These are phyloP conservation scores for Trametes sp. DNA, from an alignment of 1,284 basidiomycete genomes.

Conservation along the genomic window DNA sequence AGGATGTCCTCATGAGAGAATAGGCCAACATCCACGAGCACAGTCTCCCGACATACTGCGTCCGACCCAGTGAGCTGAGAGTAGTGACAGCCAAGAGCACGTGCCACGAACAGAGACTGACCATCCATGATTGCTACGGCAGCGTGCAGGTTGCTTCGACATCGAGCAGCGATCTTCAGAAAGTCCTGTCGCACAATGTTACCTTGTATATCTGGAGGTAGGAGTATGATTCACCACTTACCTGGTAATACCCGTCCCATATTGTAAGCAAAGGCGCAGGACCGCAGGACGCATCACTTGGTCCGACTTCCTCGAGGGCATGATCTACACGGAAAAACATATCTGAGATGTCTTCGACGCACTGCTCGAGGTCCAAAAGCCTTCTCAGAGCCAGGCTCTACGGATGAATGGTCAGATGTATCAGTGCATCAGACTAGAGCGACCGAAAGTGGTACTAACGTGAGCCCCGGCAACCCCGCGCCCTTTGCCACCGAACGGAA, in stretches of 20 bases:
- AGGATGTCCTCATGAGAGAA: no score
- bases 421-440: no score
- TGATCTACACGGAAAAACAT: not conserved
- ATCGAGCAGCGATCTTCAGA: not conserved
- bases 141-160: not conserved
- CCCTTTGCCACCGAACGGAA: no score
- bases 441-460: no score
- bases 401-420: no score
- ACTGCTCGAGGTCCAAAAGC: not conserved
- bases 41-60: not conserved
- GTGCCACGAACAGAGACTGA: not conserved
- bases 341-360: not conserved
- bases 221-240: not conserved
- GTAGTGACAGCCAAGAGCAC: not conserved
- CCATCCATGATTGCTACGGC: not conserved
- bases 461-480: no score
- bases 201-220: no score
- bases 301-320: not conserved
- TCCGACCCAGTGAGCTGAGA: not conserved
- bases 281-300: not conserved
- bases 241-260: not conserved
- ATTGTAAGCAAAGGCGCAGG: not conserved
- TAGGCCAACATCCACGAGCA: not conserved
- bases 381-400: not conserved
- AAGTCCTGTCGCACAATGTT: not conserved